Evolutionary conservation across 2,329 filamentous ascomycete genomes (phyloP).

Genomic region (Penicillium glabrum): DNA sequence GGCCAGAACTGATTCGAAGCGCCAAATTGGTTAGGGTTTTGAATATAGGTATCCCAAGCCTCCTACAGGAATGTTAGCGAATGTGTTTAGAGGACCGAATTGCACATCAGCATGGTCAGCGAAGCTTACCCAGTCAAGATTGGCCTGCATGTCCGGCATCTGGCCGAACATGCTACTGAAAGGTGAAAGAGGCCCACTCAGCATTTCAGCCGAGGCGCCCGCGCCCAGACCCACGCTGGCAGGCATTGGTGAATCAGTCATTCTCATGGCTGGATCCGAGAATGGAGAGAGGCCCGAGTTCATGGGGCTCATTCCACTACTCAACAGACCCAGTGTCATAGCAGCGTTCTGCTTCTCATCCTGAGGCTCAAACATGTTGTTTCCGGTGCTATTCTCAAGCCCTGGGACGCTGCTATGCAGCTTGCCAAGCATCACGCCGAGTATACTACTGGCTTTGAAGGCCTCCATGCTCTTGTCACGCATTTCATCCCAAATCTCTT

Average conservation of each 20-base stretch:
- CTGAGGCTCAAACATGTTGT: constrained; percentile 40
- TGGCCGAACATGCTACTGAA: constrained; percentile 57
- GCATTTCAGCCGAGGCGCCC: constrained; percentile 30
- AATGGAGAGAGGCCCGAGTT: constrained; percentile 32
- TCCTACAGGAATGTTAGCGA: constrained; percentile 46
- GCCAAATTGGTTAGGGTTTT: constrained; percentile 52
- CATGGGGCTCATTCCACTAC: constrained; percentile 59
- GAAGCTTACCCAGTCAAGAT: constrained; percentile 62
- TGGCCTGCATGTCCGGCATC: constrained; percentile 57
- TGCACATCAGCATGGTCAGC: constrained; percentile 12
- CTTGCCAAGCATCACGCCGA: constrained; percentile 84
- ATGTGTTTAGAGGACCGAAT: neutral
- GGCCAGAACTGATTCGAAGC: constrained; percentile 41
- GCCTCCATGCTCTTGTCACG: constrained; percentile 82
- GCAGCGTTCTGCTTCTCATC: constrained; percentile 65
- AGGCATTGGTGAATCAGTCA: constrained; percentile 29
- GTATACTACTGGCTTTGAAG: constrained; percentile 76
- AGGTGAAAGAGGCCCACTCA: constrained; percentile 48
- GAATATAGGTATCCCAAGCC: constrained; percentile 69
- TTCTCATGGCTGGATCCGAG: constrained; percentile 29
- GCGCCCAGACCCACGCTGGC: constrained; percentile 16
- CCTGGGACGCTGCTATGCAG: constrained; percentile 49
- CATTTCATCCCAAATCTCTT: constrained; percentile 76
- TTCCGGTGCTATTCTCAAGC: constrained; percentile 24
- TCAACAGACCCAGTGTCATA: constrained; percentile 70